These are phyloP conservation scores for Mollisia scopiformis DNA, from an alignment of 2,329 filamentous ascomycete genomes.

Conservation along the genomic window DNA sequence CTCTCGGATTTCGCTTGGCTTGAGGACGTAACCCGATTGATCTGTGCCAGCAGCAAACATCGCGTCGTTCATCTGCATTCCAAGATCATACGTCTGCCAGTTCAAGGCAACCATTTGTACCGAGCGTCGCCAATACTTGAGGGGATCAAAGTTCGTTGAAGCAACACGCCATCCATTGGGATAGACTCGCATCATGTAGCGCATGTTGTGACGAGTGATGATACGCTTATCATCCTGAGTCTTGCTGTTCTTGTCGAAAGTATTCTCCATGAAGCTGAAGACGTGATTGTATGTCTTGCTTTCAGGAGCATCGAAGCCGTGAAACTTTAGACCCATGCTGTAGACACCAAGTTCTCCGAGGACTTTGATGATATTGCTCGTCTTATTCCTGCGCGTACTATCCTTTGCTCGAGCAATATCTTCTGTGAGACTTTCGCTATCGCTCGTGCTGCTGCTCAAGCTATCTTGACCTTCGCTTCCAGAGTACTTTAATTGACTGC, in stretches of 20 bases:
- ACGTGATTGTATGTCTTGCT: slow-evolving; percentile 92
- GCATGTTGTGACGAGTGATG: slow-evolving; percentile 88
- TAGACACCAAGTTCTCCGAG: slow-evolving; percentile 86
- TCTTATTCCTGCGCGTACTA: slow-evolving; percentile 64
- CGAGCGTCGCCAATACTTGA: slow-evolving; percentile 90
- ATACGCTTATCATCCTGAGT: slow-evolving; percentile 75
- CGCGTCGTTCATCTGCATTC: slow-evolving; percentile 94
- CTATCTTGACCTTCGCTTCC: slow-evolving; percentile 46
- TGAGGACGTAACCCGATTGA: slow-evolving; percentile 88
- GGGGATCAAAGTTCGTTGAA: slow-evolving; percentile 93
- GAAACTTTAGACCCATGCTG: slow-evolving; percentile 76
- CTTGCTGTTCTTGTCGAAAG: slow-evolving; percentile 80
- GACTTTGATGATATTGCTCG: slow-evolving; percentile 83
- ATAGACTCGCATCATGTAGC: slow-evolving; percentile 91
- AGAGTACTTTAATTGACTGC: slow-evolving; percentile 21
- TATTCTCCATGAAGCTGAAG: slow-evolving; percentile 90
- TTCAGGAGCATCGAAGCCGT: slow-evolving; percentile 75
- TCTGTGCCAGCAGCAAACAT: slow-evolving; percentile 95
- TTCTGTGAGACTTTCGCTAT: slow-evolving; percentile 73
- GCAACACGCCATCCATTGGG: slow-evolving; percentile 79
- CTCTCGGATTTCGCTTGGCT: slow-evolving; percentile 82
- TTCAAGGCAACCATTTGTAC: slow-evolving; percentile 98
- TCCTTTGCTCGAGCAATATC: slow-evolving; percentile 49
- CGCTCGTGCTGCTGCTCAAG: slow-evolving; percentile 69
- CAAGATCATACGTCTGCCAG: slow-evolving; percentile 96